These are phyloP conservation scores for Hericium coralloides DNA, from an alignment of 768 basidiomycete species.

Conservation along the genomic window DNA sequence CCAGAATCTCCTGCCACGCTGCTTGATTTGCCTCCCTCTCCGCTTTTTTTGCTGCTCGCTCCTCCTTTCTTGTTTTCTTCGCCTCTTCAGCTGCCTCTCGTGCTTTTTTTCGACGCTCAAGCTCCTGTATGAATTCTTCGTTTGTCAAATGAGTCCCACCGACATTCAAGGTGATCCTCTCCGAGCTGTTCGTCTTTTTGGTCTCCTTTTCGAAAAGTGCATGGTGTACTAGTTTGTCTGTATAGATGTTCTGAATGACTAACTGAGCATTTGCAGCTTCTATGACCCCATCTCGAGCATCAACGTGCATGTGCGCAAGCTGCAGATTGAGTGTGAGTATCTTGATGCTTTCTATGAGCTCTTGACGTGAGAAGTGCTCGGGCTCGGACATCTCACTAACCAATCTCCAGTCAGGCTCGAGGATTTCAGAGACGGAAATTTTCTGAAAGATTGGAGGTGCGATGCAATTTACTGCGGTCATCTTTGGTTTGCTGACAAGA, in stretches of 20 bases:
- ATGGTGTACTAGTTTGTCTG: background rate
- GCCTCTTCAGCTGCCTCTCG: background rate
- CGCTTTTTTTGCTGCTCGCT: background rate
- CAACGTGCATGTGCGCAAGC: background rate
- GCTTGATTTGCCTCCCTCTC: background rate
- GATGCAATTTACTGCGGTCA: background rate
- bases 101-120: background rate
- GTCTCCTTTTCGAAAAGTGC: background rate
- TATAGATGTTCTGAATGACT: background rate
- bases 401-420: background rate
- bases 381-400: background rate
- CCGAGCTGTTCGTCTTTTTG: background rate
- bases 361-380: background rate
- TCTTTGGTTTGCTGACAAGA: background rate
- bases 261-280: background rate
- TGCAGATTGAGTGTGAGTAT: background rate
- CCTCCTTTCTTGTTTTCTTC: background rate
- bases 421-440: background rate
- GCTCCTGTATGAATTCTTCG: background rate
- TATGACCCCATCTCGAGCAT: background rate
- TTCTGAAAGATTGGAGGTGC: background rate
- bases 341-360: background rate
- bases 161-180: background rate
- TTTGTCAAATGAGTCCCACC: background rate
- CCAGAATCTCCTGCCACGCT: background rate